Conservation (phyloP, 305 asterid genomes). For the Solanum hybrid region DNA sequence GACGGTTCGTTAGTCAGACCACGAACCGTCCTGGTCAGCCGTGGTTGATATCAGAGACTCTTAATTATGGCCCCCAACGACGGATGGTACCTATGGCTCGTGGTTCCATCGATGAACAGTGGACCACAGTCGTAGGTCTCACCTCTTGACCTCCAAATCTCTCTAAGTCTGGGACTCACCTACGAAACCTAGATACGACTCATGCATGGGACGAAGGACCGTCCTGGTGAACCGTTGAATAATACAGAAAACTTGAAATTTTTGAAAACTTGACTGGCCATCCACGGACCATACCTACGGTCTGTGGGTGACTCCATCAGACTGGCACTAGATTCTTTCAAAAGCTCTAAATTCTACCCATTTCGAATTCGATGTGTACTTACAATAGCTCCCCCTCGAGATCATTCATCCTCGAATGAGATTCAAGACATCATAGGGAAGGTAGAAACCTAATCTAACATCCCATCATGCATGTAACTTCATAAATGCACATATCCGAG, state of each 20-base stretch:
- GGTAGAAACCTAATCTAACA: no score
- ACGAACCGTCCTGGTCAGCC: neutral
- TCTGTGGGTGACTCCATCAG: no score
- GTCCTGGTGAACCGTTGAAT: neutral
- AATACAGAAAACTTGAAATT: no score
- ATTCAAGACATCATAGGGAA: no score
- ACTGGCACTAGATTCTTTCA: neutral
- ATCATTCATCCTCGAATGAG: no score
- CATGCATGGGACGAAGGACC: neutral
- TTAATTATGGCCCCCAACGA: neutral
- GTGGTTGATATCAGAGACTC: neutral
- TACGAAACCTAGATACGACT: neutral
- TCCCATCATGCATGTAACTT: no score
- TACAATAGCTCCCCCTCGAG: no score
- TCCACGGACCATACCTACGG: neutral
- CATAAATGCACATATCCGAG: no score
- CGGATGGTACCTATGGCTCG: neutral
- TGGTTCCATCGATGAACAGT: neutral
- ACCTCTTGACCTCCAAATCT: neutral
- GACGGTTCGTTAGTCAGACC: neutral
- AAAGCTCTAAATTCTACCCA: no score
- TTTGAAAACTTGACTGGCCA: neutral
- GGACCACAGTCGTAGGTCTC: neutral
- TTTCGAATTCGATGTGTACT: no score
- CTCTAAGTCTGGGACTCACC: neutral